Percentiles rank a stretch among this genome's conserved stretches.
Evolutionary conservation across 2,329 filamentous ascomycete genomes (phyloP).

Genomic region (Paracoccidioides brasiliensis): DNA sequence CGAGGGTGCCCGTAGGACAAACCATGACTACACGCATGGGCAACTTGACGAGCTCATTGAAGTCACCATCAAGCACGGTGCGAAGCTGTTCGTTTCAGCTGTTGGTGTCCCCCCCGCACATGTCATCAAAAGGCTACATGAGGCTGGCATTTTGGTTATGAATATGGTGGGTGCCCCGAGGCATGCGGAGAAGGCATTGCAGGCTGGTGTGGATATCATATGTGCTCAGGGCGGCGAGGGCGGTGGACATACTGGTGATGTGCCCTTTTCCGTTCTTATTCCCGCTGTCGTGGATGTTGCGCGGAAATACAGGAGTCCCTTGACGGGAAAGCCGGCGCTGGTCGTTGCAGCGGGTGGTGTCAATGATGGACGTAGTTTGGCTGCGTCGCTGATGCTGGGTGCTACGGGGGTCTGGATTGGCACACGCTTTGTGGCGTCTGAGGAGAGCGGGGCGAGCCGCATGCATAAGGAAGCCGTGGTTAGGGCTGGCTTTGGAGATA

Average conservation of each 20-base stretch:
- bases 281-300: constrained; percentile 81
- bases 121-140: constrained; percentile 65
- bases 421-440: constrained; percentile 74
- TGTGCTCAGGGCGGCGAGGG: constrained; percentile 90
- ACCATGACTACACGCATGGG: constrained; percentile 89
- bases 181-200: constrained; percentile 78
- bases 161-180: constrained; percentile 94
- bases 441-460: constrained; percentile 67
- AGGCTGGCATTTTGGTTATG: constrained; percentile 73
- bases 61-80: constrained; percentile 73
- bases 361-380: constrained; percentile 66
- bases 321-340: constrained; percentile 58
- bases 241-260: constrained; percentile 81
- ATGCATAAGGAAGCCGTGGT: constrained; percentile 79
- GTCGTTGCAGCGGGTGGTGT: constrained; percentile 87
- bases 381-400: constrained; percentile 73
- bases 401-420: constrained; percentile 88
- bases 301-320: constrained; percentile 52
- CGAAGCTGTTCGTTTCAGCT: constrained; percentile 71
- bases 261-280: constrained; percentile 74
- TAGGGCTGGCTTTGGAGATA: constrained; percentile 64
- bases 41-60: constrained; percentile 78
- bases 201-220: constrained; percentile 77
- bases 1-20: constrained; percentile 70
- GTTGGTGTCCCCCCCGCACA: constrained; percentile 69